Evolutionary conservation across 495 filamentous ascomycete genomes (phyloP).

Genomic region (Aspergillus taichungensis): DNA sequence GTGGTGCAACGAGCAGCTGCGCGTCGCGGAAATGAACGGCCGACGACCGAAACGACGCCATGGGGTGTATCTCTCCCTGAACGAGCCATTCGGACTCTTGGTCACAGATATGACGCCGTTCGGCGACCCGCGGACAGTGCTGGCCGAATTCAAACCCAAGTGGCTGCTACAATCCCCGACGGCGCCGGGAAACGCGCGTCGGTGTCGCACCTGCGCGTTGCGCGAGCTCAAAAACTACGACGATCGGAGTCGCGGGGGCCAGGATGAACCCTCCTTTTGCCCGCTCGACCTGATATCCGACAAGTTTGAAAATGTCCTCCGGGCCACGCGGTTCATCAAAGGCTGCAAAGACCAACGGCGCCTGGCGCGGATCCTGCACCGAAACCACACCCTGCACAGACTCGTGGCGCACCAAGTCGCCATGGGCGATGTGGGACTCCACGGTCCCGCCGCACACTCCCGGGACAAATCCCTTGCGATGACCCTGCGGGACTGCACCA

Average conservation of each 20-base stretch:
- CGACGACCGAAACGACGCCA: conserved; percentile 37
- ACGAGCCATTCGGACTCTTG: conserved; percentile 56
- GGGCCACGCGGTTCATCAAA: conserved; percentile 27
- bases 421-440: conserved; percentile 28
- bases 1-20: conserved; percentile 45
- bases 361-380: conserved; percentile 28
- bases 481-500: conserved; percentile 82
- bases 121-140: conserved; percentile 30
- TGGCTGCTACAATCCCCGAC: conserved; percentile 81
- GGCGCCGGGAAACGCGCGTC: conserved; percentile 52
- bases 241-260: conserved; percentile 9
- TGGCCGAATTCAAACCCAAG: conserved; percentile 88
- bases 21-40: conserved; percentile 19
- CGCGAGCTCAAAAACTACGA: conserved; percentile 47
- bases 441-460: conserved; percentile 24
- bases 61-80: conserved; percentile 50
- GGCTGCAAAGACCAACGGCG: conserved; percentile 28
- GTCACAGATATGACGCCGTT: conserved; percentile 70
- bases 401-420: conserved; percentile 27
- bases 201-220: conserved; percentile 84
- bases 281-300: conserved; percentile 47
- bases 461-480: conserved; percentile 51
- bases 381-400: conserved; percentile 26
- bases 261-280: conserved; percentile 40
- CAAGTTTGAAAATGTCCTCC: conserved; percentile 27